phyloP scores from a whole-genome alignment of 2,329 filamentous ascomycete genomes.

The Tolypocladium amazonense region DNA sequence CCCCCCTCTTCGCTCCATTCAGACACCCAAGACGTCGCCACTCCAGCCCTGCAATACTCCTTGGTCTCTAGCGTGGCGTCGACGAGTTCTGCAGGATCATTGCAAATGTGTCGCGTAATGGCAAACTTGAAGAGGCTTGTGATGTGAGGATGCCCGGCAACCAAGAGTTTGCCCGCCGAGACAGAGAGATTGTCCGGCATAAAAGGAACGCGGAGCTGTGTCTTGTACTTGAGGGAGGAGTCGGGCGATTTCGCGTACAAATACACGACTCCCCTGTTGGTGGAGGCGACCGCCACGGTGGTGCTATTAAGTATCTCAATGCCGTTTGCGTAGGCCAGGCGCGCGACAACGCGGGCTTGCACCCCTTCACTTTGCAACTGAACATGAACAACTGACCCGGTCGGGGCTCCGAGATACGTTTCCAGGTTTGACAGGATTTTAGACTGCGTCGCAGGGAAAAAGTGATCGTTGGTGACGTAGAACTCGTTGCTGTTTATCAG shows the following conservation, averaged over 20 bases:
- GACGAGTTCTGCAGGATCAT: slow-evolving; percentile 15
- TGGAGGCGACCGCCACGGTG: slow-evolving; percentile 26
- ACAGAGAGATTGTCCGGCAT: slow-evolving; percentile 28
- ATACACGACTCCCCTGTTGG: slow-evolving; percentile 15
- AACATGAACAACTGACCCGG: slow-evolving; percentile 26
- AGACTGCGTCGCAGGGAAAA: slow-evolving; percentile 16
- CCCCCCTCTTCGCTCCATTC: slow-evolving; percentile 24
- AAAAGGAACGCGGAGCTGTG: slow-evolving; percentile 17
- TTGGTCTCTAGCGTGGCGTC: slow-evolving; percentile 8
- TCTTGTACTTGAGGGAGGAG: background rate
- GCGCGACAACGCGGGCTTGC: slow-evolving; percentile 17
- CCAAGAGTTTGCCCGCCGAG: slow-evolving; percentile 18
- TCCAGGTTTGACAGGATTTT: slow-evolving; percentile 19
- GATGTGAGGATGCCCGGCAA: slow-evolving; percentile 28
- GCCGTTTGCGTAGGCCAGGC: slow-evolving; percentile 29
- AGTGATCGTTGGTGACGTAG: slow-evolving; percentile 30
- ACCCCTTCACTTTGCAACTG: slow-evolving; percentile 4
- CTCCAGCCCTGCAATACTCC: slow-evolving; percentile 2
- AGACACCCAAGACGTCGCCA: slow-evolving; percentile 17
- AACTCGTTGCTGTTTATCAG: slow-evolving; percentile 23
- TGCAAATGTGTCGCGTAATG: slow-evolving; percentile 21
- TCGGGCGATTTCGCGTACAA: slow-evolving; percentile 15
- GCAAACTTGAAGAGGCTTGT: slow-evolving; percentile 20
- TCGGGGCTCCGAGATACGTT: slow-evolving; percentile 19
- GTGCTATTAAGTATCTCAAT: slow-evolving; percentile 27